A percentile compares a stretch with the other conserved stretches of the same genome.
phyloP scores from a whole-genome alignment of 148 eudicot genomes.

The Chenopodium formosanum region DNA sequence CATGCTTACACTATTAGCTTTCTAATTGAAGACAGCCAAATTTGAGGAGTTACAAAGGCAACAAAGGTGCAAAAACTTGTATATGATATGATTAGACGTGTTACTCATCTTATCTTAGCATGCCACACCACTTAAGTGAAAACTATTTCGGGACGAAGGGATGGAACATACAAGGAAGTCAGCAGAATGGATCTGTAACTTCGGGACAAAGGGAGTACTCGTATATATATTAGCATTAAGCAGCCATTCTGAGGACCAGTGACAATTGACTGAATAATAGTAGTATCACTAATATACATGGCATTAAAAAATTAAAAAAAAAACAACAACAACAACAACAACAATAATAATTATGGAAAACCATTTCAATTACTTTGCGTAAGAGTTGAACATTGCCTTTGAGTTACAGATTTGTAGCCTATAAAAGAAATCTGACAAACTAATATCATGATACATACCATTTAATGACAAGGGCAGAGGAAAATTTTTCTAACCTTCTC shows the following conservation, averaged over 20 bases:
- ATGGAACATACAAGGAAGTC: too few species aligned
- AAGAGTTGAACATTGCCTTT: constrained; percentile 2
- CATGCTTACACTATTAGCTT: neutral
- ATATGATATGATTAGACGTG: too few species aligned
- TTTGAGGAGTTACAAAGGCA: neutral
- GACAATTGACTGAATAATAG: too few species aligned
- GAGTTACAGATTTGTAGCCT: neutral
- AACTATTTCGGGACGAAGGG: too few species aligned
- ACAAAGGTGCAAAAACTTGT: neutral
- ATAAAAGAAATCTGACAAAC: constrained; percentile 12
- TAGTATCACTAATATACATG: neutral
- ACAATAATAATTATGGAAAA: neutral
- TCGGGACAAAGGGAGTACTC: neutral
- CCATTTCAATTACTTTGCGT: neutral
- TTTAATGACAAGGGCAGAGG: neutral
- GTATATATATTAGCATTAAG: neutral
- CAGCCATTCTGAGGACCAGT: neutral
- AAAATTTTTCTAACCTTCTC: constrained; percentile 10
- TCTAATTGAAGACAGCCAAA: neutral
- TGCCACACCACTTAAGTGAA: neutral
- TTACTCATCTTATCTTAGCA: neutral
- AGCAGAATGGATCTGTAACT: too few species aligned
- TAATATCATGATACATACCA: constrained; percentile 19
- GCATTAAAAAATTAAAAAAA: neutral
- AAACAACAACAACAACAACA: too few species aligned